These are phyloP conservation scores for Trichoderma afroharzianum DNA, from an alignment of 2,329 filamentous ascomycete species.

Conservation along the genomic window DNA sequence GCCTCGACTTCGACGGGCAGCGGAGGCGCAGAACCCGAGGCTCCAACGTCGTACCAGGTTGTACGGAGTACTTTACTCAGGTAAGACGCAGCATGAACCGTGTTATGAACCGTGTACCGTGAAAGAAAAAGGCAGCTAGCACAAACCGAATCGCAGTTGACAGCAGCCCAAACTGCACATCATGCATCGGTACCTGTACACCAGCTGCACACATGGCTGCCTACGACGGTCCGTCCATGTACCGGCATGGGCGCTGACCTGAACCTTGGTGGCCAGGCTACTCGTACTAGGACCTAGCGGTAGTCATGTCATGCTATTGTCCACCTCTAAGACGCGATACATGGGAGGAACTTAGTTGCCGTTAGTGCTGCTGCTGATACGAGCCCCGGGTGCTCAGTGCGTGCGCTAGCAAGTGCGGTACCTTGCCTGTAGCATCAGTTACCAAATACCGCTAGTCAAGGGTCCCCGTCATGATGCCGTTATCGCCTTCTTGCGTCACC, in stretches of 20 bases:
- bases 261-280: background rate
- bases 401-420: background rate
- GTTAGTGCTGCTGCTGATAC: background rate
- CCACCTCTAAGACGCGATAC: background rate
- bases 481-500: conserved; percentile 14
- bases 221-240: background rate
- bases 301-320: background rate
- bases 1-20: background rate
- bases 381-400: background rate
- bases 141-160: background rate
- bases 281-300: background rate
- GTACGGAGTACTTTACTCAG: background rate
- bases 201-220: background rate
- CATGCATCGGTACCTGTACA: background rate
- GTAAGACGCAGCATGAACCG: background rate
- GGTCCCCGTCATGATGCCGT: conserved; percentile 6
- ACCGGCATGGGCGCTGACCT: background rate
- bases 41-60: background rate
- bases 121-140: background rate
- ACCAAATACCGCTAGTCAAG: background rate
- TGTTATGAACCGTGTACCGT: background rate
- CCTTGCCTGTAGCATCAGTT: background rate
- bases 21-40: background rate
- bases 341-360: background rate
- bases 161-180: background rate